phyloP scores from a whole-genome alignment of 345 rosid genomes.

The Murraya paniculata region DNA sequence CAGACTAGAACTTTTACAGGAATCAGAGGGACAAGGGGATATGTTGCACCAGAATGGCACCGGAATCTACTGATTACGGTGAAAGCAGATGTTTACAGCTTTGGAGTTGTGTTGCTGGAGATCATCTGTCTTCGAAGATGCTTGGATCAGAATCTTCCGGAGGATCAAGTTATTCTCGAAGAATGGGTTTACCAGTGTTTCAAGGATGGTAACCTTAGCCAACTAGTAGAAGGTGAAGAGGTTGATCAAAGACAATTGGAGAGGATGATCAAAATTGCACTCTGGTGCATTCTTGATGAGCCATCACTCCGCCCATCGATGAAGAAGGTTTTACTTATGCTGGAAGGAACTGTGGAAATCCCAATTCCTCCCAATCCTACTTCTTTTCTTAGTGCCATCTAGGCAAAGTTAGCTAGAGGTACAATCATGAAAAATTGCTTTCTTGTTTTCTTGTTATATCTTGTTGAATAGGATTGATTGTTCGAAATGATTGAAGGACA shows the following conservation, averaged over 20 bases:
- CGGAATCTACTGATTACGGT: constrained; percentile 23
- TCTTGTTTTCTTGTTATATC: too few relatives aligned
- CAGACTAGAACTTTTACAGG: constrained; percentile 24
- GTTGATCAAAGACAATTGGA: background rate
- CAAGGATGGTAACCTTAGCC: background rate
- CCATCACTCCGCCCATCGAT: background rate
- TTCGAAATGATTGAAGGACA: too few relatives aligned
- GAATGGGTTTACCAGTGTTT: constrained; percentile 25
- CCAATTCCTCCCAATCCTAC: constrained; percentile 17
- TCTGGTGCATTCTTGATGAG: too few relatives aligned
- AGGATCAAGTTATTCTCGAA: constrained; percentile 20
- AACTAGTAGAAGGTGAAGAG: constrained; percentile 12
- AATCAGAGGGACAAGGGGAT: constrained; percentile 31
- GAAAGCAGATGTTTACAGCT: constrained; percentile 39
- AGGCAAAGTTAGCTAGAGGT: background rate
- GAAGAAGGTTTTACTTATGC: constrained; percentile 2
- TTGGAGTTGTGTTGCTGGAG: constrained; percentile 31
- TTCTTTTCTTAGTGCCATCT: constrained; percentile 1
- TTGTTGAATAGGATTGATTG: background rate
- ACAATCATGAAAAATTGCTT: too few relatives aligned
- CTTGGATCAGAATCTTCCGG: constrained; percentile 5
- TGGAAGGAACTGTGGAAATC: constrained; percentile 16
- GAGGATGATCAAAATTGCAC: too few relatives aligned
- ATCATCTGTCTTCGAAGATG: constrained; percentile 19
- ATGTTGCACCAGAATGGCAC: constrained; percentile 37